These are phyloP conservation scores for Cladosporium sp. DNA, from an alignment of 2,329 filamentous ascomycete species.

Conservation along the genomic window DNA sequence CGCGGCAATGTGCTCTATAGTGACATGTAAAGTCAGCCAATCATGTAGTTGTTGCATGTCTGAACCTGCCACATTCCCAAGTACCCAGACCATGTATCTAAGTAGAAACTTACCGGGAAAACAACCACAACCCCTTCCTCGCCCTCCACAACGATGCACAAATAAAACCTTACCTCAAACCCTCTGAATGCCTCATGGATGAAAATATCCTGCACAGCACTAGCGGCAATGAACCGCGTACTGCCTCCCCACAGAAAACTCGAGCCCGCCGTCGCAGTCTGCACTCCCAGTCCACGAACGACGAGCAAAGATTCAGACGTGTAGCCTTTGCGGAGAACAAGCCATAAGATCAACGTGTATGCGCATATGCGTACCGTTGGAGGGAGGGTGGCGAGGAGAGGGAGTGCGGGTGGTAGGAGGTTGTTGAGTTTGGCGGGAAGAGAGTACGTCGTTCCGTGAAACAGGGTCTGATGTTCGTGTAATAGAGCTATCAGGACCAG, in stretches of 20 bases:
- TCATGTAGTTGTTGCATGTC: background rate
- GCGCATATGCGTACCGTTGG: conserved; percentile 43
- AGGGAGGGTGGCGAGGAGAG: conserved; percentile 80
- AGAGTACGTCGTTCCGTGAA: conserved; percentile 4
- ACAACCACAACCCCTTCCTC: conserved; percentile 91
- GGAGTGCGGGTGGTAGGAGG: conserved; percentile 65
- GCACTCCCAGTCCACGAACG: conserved; percentile 82
- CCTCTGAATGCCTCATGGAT: conserved; percentile 93
- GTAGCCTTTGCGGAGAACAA: conserved; percentile 28
- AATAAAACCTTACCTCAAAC: conserved; percentile 84
- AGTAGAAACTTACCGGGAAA: conserved; percentile 60
- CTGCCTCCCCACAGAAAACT: conserved; percentile 61
- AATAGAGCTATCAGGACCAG: conserved; percentile 37
- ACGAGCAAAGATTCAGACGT: conserved; percentile 81
- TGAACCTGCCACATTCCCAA: background rate
- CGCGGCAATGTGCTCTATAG: conserved; percentile 63
- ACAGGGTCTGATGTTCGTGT: conserved; percentile 1
- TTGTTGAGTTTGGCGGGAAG: background rate
- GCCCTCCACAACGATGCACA: conserved; percentile 84
- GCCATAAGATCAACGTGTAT: conserved; percentile 24
- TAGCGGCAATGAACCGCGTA: conserved; percentile 82
- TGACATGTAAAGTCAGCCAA: background rate
- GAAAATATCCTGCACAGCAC: conserved; percentile 85
- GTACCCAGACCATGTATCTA: background rate
- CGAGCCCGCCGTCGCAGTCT: conserved; percentile 69